A percentile compares a stretch with the other conserved stretches of the same genome.
Conservation (phyloP, 2,329 filamentous ascomycete genomes). For the Penicillium thymicola region DNA sequence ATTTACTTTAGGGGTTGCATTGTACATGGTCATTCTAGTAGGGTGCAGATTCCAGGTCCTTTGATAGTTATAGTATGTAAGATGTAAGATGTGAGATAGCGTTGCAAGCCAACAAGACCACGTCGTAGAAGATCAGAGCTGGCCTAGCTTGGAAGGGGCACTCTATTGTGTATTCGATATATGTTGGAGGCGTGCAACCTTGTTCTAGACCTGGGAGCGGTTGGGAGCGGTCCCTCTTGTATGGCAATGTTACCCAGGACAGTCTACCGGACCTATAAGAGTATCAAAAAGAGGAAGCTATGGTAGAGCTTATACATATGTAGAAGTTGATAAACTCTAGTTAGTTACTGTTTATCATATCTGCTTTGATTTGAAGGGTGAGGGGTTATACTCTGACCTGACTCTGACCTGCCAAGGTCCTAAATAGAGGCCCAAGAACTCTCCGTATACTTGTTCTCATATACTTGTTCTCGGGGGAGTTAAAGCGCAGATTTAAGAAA, state of each 20-base stretch:
- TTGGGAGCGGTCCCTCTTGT: not conserved
- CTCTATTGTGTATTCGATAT: not conserved
- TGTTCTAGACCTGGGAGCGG: not conserved
- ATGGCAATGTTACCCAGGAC: not conserved
- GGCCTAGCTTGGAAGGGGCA: not conserved
- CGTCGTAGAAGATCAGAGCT: not conserved
- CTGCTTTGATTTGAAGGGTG: not conserved
- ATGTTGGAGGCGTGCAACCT: not conserved
- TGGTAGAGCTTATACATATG: not conserved
- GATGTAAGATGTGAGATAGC: not conserved
- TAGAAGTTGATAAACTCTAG: not conserved
- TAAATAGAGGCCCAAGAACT: not conserved
- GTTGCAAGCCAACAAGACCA: not conserved
- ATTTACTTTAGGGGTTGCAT: not conserved
- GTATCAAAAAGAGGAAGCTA: not conserved
- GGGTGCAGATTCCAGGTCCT: not conserved
- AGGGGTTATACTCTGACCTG: slow-evolving; percentile 1
- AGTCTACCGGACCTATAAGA: not conserved
- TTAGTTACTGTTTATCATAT: not conserved
- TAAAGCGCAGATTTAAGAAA: not conserved
- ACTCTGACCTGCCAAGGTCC: not conserved
- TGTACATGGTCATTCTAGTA: not conserved
- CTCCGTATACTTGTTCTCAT: not conserved
- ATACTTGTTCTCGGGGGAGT: not conserved
- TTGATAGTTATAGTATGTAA: not conserved